phyloP scores from a whole-genome alignment of 2,329 filamentous ascomycete genomes.

The Bipolaris sorokiniana region DNA sequence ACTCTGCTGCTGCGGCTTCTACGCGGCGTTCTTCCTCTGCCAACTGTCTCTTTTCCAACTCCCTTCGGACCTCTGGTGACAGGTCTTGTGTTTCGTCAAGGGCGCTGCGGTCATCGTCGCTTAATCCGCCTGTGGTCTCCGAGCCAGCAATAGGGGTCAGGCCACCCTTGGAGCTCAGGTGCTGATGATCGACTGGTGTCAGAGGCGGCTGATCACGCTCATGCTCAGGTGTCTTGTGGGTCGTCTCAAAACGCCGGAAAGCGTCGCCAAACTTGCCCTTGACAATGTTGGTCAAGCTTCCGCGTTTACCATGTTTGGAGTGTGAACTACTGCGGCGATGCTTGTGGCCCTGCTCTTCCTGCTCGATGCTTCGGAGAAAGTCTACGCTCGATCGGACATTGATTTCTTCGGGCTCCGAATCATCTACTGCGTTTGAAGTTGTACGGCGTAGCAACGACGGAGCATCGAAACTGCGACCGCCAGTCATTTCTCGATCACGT shows the following conservation, averaged over 20 bases:
- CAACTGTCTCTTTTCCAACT: slow-evolving; percentile 81
- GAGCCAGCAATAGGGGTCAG: slow-evolving; percentile 75
- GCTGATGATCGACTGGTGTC: slow-evolving; percentile 36
- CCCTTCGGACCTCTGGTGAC: slow-evolving; percentile 85
- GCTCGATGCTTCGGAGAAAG: slow-evolving; percentile 78
- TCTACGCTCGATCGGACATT: slow-evolving; percentile 82
- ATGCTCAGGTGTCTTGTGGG: slow-evolving; percentile 40
- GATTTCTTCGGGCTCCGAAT: slow-evolving; percentile 60
- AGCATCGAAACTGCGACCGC: slow-evolving; percentile 44
- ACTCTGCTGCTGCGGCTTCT: slow-evolving; percentile 85
- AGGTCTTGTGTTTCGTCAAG: slow-evolving; percentile 73
- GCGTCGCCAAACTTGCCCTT: slow-evolving; percentile 90
- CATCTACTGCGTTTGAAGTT: slow-evolving; percentile 41
- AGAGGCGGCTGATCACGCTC: slow-evolving; percentile 37
- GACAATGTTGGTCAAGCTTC: slow-evolving; percentile 76
- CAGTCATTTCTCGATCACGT: slow-evolving; percentile 72
- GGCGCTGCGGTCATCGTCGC: slow-evolving; percentile 70
- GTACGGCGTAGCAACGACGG: slow-evolving; percentile 37
- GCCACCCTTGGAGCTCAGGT: slow-evolving; percentile 29
- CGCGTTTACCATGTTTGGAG: slow-evolving; percentile 70
- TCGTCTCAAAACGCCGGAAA: slow-evolving; percentile 84
- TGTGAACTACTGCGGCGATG: slow-evolving; percentile 62
- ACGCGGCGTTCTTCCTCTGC: slow-evolving; percentile 90
- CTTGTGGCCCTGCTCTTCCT: slow-evolving; percentile 61
- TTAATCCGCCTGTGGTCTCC: slow-evolving; percentile 71